Evolutionary conservation across 2,329 filamentous ascomycete species (phyloP), one percentile per base, ranked within the genome.

Genomic region (Fusarium graminum): DNA sequence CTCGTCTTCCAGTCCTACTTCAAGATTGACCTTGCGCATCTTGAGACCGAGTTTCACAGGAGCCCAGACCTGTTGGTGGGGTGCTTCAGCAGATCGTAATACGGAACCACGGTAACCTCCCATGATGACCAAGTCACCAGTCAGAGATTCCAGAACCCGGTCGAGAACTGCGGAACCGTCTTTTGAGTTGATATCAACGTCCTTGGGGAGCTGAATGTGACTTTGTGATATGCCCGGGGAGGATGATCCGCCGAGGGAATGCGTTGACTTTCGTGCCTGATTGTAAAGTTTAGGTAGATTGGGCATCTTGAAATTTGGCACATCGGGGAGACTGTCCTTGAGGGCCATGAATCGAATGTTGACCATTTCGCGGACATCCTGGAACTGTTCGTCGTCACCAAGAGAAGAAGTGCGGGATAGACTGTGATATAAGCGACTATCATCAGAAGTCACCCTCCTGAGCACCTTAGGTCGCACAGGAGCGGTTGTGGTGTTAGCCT

Each of bases 31-130:
- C 74, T 95, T 97, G 54, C 94, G 90, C 63, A 97, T 86, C 70
- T 97, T 97, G 49, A 98, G 80, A 1, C 94, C 94, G 28, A 97
- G 90, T 77, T 97, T 97, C 73, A 97, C 90, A 0, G 94, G 94
- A 3, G 96, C 92, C 94, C 94, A 98, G 0, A 97, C 80, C 74
- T 97, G 93, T n/a, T 93, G 88, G 73, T 94, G 88, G 6, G 92
- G 91, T 10, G 91, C 86, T 63, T 93, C 89, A 12, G 92, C 90
- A 12, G 93, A 96, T 29, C 94, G 88, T 29, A 98, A 78, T n/a
- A 97, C 85, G 0, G 94, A 97, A 5, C 94, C 94, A 67, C 94
- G 86, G 74, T 97, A 97, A 14, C 94, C 94, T 19, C 94, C 94
- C 74, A 98, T 85, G 29, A 97, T 83, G 9, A 98, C 92, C 9